Conservation (phyloP, 352 stramenopile genomes). For the Aphanomyces euteiches region DNA sequence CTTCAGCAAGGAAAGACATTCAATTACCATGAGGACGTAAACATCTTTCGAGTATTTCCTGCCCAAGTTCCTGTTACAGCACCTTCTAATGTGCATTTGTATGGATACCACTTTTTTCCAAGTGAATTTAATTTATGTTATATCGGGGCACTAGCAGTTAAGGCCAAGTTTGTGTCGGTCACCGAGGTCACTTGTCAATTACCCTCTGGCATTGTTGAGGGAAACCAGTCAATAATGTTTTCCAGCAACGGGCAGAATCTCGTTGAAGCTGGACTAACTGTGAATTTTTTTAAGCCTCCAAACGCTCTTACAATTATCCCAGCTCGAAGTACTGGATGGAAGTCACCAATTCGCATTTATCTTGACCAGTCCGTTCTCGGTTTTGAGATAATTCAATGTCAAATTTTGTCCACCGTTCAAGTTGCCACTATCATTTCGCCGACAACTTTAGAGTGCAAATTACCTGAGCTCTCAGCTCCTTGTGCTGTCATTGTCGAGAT, state of each 20-base stretch:
- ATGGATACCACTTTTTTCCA: not conserved
- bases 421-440: slow-evolving; percentile 18
- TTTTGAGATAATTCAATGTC: slow-evolving; percentile 35
- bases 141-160: not conserved
- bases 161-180: not conserved
- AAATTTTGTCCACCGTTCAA: slow-evolving; percentile 19
- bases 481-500: slow-evolving; percentile 30
- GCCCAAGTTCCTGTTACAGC: not conserved
- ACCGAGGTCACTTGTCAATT: not conserved
- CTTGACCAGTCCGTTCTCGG: slow-evolving; percentile 34
- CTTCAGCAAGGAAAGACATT: not conserved
- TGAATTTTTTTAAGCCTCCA: not conserved
- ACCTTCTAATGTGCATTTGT: too few species aligned
- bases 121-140: slow-evolving; percentile 4
- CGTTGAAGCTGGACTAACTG: not conserved
- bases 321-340: not conserved
- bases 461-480: slow-evolving; percentile 3
- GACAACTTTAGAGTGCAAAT: not conserved
- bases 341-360: slow-evolving; percentile 21
- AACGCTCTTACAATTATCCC: not conserved
- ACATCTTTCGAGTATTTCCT: not conserved
- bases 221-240: not conserved
- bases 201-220: not conserved
- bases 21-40: not conserved
- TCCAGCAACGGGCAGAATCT: not conserved